phyloP scores from a whole-genome alignment of 108 stramenopile genomes.

The Skeletonema costatum region DNA sequence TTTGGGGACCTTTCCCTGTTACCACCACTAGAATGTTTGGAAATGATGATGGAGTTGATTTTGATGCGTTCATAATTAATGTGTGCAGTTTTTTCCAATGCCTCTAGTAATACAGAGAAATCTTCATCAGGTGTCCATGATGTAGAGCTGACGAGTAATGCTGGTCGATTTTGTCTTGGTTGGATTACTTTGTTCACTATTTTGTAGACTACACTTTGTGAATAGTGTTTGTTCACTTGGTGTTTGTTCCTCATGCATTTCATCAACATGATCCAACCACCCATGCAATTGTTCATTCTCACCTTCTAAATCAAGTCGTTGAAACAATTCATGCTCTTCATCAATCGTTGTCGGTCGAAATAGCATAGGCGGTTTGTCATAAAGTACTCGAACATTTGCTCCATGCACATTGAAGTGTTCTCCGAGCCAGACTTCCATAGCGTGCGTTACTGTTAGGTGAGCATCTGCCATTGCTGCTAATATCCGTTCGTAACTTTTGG shows the following conservation, averaged over 20 bases:
- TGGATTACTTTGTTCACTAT: conserved; percentile 13
- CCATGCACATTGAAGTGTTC: conserved; percentile 67
- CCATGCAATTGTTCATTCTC: conserved; percentile 5
- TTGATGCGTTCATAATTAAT: conserved; percentile 11
- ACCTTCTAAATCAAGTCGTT: conserved; percentile 29
- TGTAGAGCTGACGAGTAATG: conserved; percentile 90
- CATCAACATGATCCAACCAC: conserved; percentile 25
- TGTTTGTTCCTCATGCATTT: conserved; percentile 10
- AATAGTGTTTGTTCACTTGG: conserved; percentile 58
- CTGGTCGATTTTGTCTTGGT: conserved; percentile 73
- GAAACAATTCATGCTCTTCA: conserved; percentile 81
- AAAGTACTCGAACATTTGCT: conserved; percentile 56
- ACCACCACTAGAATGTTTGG: conserved; percentile 82
- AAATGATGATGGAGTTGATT: not conserved
- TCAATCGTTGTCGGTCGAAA: conserved; percentile 68
- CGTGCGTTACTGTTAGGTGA: conserved; percentile 92
- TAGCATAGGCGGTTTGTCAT: conserved; percentile 91
- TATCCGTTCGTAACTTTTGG: conserved; percentile 65
- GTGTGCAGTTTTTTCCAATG: conserved; percentile 75
- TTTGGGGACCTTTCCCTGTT: conserved; percentile 97
- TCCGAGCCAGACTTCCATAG: conserved; percentile 85
- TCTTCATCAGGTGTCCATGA: conserved; percentile 99
- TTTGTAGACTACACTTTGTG: conserved; percentile 39
- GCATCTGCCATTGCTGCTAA: conserved; percentile 81
- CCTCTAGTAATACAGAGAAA: conserved; percentile 91